Conservation (phyloP, 1,139 yeast species). For the Schwanniomyces etchellsii region DNA sequence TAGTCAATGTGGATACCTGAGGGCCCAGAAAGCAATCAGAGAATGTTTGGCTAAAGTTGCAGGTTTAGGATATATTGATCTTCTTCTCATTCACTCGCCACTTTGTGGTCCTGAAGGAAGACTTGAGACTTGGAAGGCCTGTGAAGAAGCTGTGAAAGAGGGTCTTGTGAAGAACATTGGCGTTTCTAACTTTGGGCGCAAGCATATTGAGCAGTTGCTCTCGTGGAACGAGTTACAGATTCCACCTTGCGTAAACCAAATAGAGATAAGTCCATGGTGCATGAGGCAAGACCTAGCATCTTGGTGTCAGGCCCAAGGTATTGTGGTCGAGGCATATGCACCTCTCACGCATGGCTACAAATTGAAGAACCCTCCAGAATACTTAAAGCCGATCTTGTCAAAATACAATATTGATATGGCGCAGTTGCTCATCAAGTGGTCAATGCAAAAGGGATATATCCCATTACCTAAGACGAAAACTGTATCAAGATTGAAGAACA, state of each 20-base stretch:
- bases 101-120: conserved; percentile 46
- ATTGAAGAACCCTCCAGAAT: conserved; percentile 19
- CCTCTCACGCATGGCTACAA: conserved; percentile 35
- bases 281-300: conserved; percentile 60
- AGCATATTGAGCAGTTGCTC: conserved; percentile 54
- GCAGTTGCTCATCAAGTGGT: conserved; percentile 33
- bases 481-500: conserved; percentile 21
- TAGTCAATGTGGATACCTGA: conserved; percentile 22
- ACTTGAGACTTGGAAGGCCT: conserved; percentile 52
- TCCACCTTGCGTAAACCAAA: conserved; percentile 58
- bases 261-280: conserved; percentile 74
- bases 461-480: conserved; percentile 34
- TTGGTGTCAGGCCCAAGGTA: conserved; percentile 36
- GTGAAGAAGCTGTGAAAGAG: conserved; percentile 59
- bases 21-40: conserved; percentile 22
- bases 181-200: conserved; percentile 63
- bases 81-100: conserved; percentile 58
- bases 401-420: conserved; percentile 25
- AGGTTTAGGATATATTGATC: conserved; percentile 42
- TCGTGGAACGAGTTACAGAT: conserved; percentile 45
- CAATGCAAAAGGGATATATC: conserved; percentile 36
- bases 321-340: conserved; percentile 34
- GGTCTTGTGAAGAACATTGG: conserved; percentile 58
- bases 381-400: conserved; percentile 12
- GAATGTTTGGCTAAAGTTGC: conserved; percentile 21